Conservation (phyloP, 192 early-diverging fungal species). For the Neocallimastix lanati region DNA sequence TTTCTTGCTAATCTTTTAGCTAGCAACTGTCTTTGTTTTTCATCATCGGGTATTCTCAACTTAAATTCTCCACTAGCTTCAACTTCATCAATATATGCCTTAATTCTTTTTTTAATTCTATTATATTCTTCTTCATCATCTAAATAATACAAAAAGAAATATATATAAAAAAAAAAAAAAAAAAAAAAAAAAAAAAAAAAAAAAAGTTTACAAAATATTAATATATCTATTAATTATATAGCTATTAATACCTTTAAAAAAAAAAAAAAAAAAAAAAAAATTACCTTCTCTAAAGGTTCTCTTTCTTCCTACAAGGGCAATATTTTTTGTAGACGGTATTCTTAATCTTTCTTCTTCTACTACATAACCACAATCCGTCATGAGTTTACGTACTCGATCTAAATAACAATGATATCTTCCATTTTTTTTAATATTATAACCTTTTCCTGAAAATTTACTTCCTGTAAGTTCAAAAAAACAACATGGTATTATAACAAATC, state of each 20-base stretch:
- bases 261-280: too few relatives aligned
- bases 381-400: constrained; percentile 31
- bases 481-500: constrained; percentile 64
- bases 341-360: constrained; percentile 44
- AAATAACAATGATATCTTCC: constrained; percentile 55
- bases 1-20: not conserved
- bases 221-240: too few relatives aligned
- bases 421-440: constrained; percentile 12
- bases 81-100: not conserved
- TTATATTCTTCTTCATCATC: not conserved
- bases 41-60: not conserved
- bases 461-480: constrained; percentile 63
- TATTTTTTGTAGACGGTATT: constrained; percentile 68
- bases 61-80: not conserved
- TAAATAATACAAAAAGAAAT: not conserved
- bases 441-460: constrained; percentile 16
- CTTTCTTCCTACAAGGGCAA: constrained; percentile 44
- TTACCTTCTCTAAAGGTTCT: not conserved
- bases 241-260: too few relatives aligned
- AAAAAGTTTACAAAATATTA: too few relatives aligned
- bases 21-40: not conserved
- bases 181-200: too few relatives aligned
- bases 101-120: not conserved
- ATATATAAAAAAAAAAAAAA: too few relatives aligned
- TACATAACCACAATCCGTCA: constrained; percentile 31